Evolutionary conservation across 495 filamentous ascomycete species (phyloP), one percentile per base, ranked within the genome.

Genomic region (Xylaria scruposa): DNA sequence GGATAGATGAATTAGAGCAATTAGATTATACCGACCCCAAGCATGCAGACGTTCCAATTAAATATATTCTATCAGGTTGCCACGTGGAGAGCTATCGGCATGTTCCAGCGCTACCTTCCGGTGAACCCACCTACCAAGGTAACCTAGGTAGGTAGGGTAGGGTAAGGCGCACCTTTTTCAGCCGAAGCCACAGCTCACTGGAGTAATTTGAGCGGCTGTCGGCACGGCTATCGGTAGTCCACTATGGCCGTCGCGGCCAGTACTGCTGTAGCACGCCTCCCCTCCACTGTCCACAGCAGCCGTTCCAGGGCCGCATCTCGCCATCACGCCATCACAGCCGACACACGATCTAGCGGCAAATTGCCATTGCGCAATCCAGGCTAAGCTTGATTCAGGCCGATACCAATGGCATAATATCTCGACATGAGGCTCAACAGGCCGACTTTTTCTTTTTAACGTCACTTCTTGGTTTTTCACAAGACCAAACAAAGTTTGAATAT

Each of bases 351-450:
- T 26, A 26, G 0, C 62, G 33, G 75, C 73, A 29, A 71, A 70
- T 59, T 36, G 60, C 61, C 60, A 79, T 79, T 72, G 76, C 70
- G 77, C 77, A 78, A 79, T 79, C 71, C 47, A 70, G 72, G 75
- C 77, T 78, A 79, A 70, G 40, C 76, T 73, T 68, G 73, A 73
- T 74, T 54, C 63, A 74, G 31, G 67, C 67, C 54, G 19, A 68
- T 53, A 56, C 40, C 65, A 75, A 58, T 72, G 72, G 67, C 73
- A 74, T 68, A 67, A 74, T 75, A 70, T 71, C 69, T 62, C 53
- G 56, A 76, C 70, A 75, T 72, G 71, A 79, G 74, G 74, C 76
- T 73, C 76, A 78, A 76, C 40, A 69, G 66, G 26, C 63, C 44
- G 70, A 74, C 42, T 42, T 69, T 76, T 76, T 65, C 66, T 70